Evolutionary conservation across 768 basidiomycete genomes (phyloP).

Genomic region (Podaxis sp.): DNA sequence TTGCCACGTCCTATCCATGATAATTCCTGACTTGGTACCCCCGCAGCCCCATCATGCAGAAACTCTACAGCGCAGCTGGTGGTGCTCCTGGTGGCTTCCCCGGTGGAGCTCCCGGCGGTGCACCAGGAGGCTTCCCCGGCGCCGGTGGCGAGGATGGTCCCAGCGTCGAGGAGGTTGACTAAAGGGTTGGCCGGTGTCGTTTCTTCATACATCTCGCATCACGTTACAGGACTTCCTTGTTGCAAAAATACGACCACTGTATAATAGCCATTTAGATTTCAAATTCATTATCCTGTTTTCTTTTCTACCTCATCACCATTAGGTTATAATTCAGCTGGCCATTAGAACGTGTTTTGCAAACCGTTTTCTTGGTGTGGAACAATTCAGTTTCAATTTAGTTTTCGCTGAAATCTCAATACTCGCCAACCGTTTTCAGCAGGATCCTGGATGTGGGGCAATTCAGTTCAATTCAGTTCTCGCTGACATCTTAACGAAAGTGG

Average conservation of each 20-base stretch:
- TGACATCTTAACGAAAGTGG: too few relatives aligned
- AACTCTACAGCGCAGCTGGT: slow-evolving; percentile 76
- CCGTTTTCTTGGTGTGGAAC: too few relatives aligned
- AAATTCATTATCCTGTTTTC: slow-evolving; percentile 8
- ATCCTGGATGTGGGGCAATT: too few relatives aligned
- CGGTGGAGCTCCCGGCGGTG: slow-evolving; percentile 58
- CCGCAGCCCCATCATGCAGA: slow-evolving; percentile 56
- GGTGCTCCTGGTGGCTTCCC: slow-evolving; percentile 65
- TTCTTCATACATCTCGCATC: slow-evolving; percentile 20
- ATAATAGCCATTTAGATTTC: slow-evolving; percentile 16
- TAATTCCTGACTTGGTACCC: slow-evolving; percentile 12
- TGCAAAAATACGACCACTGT: slow-evolving; percentile 23
- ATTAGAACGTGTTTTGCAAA: too few relatives aligned
- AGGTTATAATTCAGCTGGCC: too few relatives aligned
- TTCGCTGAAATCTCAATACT: too few relatives aligned
- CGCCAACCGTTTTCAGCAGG: too few relatives aligned
- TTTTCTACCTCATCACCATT: background rate
- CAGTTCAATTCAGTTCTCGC: too few relatives aligned
- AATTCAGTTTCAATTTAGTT: too few relatives aligned
- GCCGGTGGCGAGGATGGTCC: slow-evolving; percentile 78
- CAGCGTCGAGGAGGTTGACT: slow-evolving; percentile 90
- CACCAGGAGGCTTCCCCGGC: slow-evolving; percentile 64
- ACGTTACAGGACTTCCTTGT: slow-evolving; percentile 17
- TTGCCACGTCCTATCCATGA: background rate
- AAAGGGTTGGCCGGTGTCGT: slow-evolving; percentile 27